Percentiles rank a stretch among this genome's conserved stretches.
phyloP scores from a whole-genome alignment of 352 stramenopile genomes.

The Aphanomyces invadans region DNA sequence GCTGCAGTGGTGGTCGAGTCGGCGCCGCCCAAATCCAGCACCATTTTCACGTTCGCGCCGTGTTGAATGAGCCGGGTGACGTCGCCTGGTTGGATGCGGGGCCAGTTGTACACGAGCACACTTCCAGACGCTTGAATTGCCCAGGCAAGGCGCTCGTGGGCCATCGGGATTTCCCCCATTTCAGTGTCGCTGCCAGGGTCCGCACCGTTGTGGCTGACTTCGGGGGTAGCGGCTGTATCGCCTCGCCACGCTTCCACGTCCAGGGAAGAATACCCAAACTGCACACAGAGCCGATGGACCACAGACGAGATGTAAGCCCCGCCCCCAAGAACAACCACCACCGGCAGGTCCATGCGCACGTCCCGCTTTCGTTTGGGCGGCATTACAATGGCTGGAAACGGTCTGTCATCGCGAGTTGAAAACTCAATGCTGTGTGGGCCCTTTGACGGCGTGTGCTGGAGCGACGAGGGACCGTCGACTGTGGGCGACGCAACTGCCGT shows the following conservation, averaged over 20 bases:
- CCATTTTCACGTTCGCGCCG: not conserved
- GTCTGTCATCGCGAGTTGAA: too few relatives aligned
- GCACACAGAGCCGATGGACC: not conserved
- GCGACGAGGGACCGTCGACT: not conserved
- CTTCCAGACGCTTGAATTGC: not conserved
- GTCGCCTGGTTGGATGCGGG: not conserved
- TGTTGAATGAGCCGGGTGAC: constrained; percentile 10
- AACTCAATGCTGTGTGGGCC: too few relatives aligned
- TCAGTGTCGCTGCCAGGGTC: not conserved
- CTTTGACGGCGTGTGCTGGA: not conserved
- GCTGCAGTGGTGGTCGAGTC: not conserved
- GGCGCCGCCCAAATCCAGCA: constrained; percentile 11
- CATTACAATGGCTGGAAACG: not conserved
- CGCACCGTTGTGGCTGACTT: not conserved
- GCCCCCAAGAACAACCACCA: constrained; percentile 3
- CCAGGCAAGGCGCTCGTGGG: not conserved
- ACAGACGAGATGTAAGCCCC: not conserved
- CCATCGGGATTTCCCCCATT: not conserved
- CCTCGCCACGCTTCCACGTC: constrained; percentile 17
- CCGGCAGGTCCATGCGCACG: not conserved
- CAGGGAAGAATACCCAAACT: constrained; percentile 11
- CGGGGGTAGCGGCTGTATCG: not conserved
- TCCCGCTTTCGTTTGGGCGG: not conserved
- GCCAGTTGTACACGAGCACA: not conserved
- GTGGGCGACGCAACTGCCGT: not conserved